Base-by-base conservation (phyloP, 371 early-diverging fungal genomes). In the Mortierella sp. region DNA sequence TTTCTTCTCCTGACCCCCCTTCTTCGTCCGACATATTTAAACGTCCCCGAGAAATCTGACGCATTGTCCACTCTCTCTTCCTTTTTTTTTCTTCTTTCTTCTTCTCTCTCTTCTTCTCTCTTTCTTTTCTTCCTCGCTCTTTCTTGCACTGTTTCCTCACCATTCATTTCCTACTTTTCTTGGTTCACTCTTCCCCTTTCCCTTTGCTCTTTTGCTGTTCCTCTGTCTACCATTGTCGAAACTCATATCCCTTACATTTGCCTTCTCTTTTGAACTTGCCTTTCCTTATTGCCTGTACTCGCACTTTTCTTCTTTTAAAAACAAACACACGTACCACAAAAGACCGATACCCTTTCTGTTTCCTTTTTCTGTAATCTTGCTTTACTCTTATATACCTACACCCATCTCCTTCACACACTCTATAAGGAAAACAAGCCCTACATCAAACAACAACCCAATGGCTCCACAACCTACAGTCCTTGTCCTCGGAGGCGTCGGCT, bases 401-500 rank as follows among this genome's bases (percentile, higher is more conserved):
- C 55, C 21, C 11, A 59, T 5, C 43, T 40, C 43, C 43, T 40
- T 40, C 43, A 6, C 43, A 40, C 43, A 40, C 43, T 4, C 43
- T 4, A 6, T 40, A 40, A 2, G n/a, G n/a, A 40, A 40, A 40
- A 40, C 43, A 4, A 2, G 43, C 6, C 43, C 43, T 40, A 40
- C 6, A 40, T 6, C 43, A 40, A 2, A 40, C 6, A 40, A 40
- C 43, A 40, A 40, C 31, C 44, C 26, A n/a, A 82, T 82, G 83
- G 83, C 83, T 21, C 83, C 83, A 28, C 75, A 78, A 70, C 88
- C 88, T 44, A 82, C 85, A 71, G 93, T 95, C 4, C 91, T 95
- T 48, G 88, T 96, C 55, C 90, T 95, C 48, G 97, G 97, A 79
- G 97, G 97, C 43, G 93, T 93, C 72, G 97, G 97, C 70, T 96